These are phyloP conservation scores for Oehlia diaphana DNA, from an alignment of 192 early-diverging fungal species.

Conservation along the genomic window DNA sequence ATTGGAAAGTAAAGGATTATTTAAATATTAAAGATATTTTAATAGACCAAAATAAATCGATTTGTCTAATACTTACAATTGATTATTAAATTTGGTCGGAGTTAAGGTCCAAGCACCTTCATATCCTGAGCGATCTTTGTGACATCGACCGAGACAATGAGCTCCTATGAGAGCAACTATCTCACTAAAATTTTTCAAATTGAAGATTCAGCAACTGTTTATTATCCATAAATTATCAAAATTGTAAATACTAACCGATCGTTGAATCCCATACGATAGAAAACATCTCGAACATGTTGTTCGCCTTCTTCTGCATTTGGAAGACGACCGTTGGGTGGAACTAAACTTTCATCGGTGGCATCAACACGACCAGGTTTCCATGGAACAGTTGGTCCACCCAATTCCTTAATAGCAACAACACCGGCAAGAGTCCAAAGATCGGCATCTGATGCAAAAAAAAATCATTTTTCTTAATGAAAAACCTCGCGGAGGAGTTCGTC, in stretches of 20 bases:
- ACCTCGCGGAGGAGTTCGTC: too few species aligned
- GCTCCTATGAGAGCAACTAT: constrained; percentile 71
- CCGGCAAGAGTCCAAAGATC: constrained; percentile 80
- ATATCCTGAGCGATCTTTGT: constrained; percentile 62
- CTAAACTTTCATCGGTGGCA: constrained; percentile 43
- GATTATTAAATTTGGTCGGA: constrained; percentile 47
- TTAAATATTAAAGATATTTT: constrained; percentile 27
- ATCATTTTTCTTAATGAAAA: neutral
- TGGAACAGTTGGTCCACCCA: constrained; percentile 68
- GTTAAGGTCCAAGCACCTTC: constrained; percentile 53
- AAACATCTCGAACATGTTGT: constrained; percentile 59
- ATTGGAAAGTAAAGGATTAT: neutral
- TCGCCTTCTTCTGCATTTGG: constrained; percentile 63
- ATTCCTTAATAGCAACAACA: constrained; percentile 64
- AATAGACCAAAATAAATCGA: constrained; percentile 16
- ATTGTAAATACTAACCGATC: constrained; percentile 29
- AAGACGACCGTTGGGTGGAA: constrained; percentile 68
- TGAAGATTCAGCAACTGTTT: too few species aligned
- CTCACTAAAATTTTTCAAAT: constrained; percentile 42
- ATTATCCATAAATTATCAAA: neutral
- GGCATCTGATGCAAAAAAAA: constrained; percentile 42
- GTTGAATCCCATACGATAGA: constrained; percentile 71
- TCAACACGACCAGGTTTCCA: constrained; percentile 66
- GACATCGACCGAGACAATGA: constrained; percentile 66
- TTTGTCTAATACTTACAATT: constrained; percentile 41